Percentiles rank a stretch among this genome's conserved stretches.
These are phyloP conservation scores for Aspergillus quadricinctus DNA, from an alignment of 2,329 filamentous ascomycete species.

Conservation along the genomic window DNA sequence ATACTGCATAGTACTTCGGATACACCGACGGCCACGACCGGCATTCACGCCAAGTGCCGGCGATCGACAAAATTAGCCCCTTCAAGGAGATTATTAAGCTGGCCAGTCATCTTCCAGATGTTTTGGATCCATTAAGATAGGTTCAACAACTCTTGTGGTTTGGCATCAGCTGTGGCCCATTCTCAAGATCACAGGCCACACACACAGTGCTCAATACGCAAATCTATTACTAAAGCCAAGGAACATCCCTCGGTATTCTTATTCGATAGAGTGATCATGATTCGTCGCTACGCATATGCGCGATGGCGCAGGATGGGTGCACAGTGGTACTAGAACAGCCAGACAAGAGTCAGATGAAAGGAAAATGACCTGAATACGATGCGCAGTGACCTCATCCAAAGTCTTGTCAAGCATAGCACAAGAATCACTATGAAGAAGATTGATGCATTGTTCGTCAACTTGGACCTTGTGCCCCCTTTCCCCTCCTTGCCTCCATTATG, in stretches of 20 bases:
- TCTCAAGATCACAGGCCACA: not conserved
- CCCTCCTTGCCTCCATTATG: not conserved
- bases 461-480: not conserved
- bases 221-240: not conserved
- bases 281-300: not conserved
- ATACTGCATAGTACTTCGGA: not conserved
- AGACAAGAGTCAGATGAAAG: not conserved
- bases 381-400: not conserved
- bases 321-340: not conserved
- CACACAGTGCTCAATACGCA: not conserved
- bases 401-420: not conserved
- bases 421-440: not conserved
- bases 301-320: not conserved
- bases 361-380: not conserved
- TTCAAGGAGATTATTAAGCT: not conserved
- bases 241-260: not conserved
- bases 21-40: not conserved
- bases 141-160: not conserved
- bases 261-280: not conserved
- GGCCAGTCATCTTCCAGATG: not conserved
- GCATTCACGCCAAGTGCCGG: not conserved
- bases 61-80: not conserved
- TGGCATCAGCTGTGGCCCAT: not conserved
- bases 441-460: not conserved
- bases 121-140: not conserved